A percentile compares a stretch with the other conserved stretches of the same genome.
These are phyloP conservation scores for Stemphylium vesicarium DNA, from an alignment of 2,329 filamentous ascomycete species.

Conservation along the genomic window DNA sequence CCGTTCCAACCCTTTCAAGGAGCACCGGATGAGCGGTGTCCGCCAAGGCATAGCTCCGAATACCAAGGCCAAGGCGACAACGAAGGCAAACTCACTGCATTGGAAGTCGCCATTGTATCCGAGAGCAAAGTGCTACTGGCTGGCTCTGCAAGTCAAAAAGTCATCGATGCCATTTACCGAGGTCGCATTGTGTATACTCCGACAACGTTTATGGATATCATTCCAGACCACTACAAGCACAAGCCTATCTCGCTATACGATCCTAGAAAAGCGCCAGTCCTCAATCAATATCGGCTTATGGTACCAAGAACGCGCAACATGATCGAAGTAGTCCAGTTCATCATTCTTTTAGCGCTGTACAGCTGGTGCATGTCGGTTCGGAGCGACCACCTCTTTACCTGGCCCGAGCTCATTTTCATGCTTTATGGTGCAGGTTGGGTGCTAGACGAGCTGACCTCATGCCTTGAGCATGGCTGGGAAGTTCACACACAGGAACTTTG, in stretches of 20 bases:
- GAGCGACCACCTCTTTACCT: slow-evolving; percentile 62
- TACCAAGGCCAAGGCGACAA: slow-evolving; percentile 55
- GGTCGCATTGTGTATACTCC: slow-evolving; percentile 84
- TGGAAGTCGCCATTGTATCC: slow-evolving; percentile 83
- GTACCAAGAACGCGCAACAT: slow-evolving; percentile 79
- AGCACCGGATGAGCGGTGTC: slow-evolving; percentile 70
- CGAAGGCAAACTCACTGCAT: slow-evolving; percentile 71
- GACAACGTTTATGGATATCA: slow-evolving; percentile 79
- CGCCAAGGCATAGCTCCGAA: slow-evolving; percentile 59
- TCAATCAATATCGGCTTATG: slow-evolving; percentile 85
- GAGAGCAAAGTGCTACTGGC: slow-evolving; percentile 81
- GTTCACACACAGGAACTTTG: slow-evolving; percentile 89
- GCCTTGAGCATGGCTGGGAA: slow-evolving; percentile 76
- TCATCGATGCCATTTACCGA: slow-evolving; percentile 82
- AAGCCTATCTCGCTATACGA: slow-evolving; percentile 83
- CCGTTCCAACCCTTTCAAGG: slow-evolving; percentile 88
- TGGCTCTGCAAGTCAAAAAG: slow-evolving; percentile 79
- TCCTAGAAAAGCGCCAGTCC: slow-evolving; percentile 73
- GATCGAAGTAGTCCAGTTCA: slow-evolving; percentile 76
- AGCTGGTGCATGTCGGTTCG: slow-evolving; percentile 74
- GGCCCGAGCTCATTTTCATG: slow-evolving; percentile 70
- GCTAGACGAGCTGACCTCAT: slow-evolving; percentile 77
- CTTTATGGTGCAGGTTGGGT: slow-evolving; percentile 81
- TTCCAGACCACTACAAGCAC: slow-evolving; percentile 85
- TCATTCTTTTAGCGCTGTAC: slow-evolving; percentile 72